A percentile compares a stretch with the other conserved stretches of the same genome.
These are phyloP conservation scores for Inosperma sp. DNA, from an alignment of 768 basidiomycete species.

Conservation along the genomic window DNA sequence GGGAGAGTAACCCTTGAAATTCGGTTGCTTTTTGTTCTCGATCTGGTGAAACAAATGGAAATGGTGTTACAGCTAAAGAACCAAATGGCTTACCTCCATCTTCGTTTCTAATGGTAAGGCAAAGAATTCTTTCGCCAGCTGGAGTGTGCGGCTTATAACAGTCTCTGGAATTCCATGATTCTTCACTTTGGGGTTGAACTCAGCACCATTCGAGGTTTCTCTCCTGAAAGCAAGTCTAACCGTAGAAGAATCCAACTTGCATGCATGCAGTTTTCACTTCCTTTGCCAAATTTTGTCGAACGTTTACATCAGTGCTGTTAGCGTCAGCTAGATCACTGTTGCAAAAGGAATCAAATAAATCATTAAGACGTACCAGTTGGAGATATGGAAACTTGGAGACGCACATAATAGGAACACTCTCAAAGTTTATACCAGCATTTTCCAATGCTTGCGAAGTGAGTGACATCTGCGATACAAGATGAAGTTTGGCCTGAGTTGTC, in stretches of 20 bases:
- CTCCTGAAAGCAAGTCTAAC: constrained; percentile 32
- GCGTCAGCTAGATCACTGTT: constrained; percentile 44
- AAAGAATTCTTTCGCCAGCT: constrained; percentile 61
- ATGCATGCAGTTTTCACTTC: constrained; percentile 73
- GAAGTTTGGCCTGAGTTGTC: too few relatives aligned
- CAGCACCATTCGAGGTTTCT: neutral
- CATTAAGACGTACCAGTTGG: neutral
- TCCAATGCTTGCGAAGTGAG: neutral
- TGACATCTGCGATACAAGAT: too few relatives aligned
- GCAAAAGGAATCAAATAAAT: neutral
- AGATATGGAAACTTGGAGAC: constrained; percentile 7
- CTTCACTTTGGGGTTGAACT: constrained; percentile 42
- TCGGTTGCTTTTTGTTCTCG: constrained; percentile 58
- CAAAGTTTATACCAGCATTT: constrained; percentile 23
- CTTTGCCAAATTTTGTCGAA: constrained; percentile 45
- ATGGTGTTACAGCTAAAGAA: neutral
- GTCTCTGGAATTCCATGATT: constrained; percentile 69
- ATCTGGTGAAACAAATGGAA: constrained; percentile 38
- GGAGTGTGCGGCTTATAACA: constrained; percentile 42
- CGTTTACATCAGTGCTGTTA: constrained; percentile 31
- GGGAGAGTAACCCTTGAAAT: constrained; percentile 76
- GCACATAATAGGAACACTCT: constrained; percentile 38
- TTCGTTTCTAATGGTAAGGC: constrained; percentile 57
- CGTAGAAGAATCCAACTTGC: constrained; percentile 82
- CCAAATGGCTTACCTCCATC: constrained; percentile 46